phyloP scores from a whole-genome alignment of 179 eudicot species.

The Amaranthus tricolor region DNA sequence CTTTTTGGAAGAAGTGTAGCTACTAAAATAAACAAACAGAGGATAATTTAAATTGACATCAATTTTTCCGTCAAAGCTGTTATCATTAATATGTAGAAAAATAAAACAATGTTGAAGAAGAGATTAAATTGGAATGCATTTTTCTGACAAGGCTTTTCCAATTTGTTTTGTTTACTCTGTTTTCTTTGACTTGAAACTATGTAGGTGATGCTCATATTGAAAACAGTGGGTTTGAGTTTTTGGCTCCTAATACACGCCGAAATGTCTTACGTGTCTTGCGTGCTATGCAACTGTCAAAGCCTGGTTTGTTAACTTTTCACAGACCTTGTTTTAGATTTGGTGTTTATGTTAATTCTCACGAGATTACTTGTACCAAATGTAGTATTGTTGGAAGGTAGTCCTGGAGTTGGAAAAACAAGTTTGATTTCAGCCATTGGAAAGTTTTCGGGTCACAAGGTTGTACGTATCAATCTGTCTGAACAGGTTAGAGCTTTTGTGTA shows the following conservation, averaged over 20 bases:
- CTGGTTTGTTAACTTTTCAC: conserved; percentile 21
- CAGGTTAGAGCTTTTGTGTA: conserved; percentile 47
- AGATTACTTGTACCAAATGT: conserved; percentile 19
- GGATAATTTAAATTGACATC: too few species aligned
- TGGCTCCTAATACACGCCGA: conserved; percentile 85
- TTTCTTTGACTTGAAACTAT: conserved; percentile 1
- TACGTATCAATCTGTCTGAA: conserved; percentile 91
- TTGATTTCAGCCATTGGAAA: conserved; percentile 74
- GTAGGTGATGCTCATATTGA: conserved; percentile 49
- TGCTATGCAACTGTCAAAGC: conserved; percentile 80
- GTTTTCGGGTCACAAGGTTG: conserved; percentile 85
- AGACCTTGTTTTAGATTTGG: conserved; percentile 36
- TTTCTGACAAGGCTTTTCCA: background rate
- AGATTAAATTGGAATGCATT: background rate
- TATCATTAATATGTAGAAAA: background rate
- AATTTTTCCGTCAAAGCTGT: background rate
- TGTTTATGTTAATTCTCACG: conserved; percentile 21
- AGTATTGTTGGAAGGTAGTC: conserved; percentile 97
- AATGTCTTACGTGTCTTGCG: conserved; percentile 86
- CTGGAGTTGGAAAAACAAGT: conserved; percentile 99
- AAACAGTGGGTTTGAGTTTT: conserved; percentile 62
- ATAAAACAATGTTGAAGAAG: background rate
- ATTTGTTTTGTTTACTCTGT: background rate
- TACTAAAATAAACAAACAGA: too few species aligned
- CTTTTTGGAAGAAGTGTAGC: background rate